Percentiles rank a stretch among this genome's conserved stretches.
These are phyloP conservation scores for Trichoderma citrinoviride DNA, from an alignment of 2,329 filamentous ascomycete genomes.

Conservation along the genomic window DNA sequence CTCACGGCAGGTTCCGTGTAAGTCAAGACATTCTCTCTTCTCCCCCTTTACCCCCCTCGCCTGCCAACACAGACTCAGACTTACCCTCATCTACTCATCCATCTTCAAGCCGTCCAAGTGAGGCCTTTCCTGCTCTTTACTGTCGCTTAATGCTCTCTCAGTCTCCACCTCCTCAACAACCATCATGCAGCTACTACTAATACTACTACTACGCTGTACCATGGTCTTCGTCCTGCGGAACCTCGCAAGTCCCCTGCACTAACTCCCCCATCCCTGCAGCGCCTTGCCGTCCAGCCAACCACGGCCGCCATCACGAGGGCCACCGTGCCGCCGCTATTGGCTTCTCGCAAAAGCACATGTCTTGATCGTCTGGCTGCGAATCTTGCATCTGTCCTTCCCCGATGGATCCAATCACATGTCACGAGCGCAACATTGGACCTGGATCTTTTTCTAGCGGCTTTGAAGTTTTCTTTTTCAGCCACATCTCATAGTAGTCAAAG, in stretches of 20 bases:
- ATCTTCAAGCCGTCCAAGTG: not conserved
- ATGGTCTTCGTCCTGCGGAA: not conserved
- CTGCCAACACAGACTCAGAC: not conserved
- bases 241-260: conserved; percentile 1
- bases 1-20: too few species aligned
- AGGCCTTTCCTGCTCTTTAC: conserved; percentile 3
- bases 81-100: not conserved
- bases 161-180: conserved; percentile 1
- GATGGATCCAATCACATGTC: not conserved
- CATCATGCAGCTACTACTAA: not conserved
- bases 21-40: too few species aligned
- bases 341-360: conserved; percentile 14
- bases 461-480: not conserved
- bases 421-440: not conserved
- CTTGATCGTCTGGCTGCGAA: not conserved
- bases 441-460: not conserved
- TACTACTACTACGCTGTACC: too few species aligned
- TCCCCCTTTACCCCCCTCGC: too few species aligned
- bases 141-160: not conserved
- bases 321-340: conserved; percentile 7
- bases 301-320: conserved; percentile 17
- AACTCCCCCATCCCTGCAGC: conserved; percentile 3
- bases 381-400: not conserved
- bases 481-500: not conserved
- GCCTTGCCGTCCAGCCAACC: conserved; percentile 15